These are phyloP conservation scores for Candida railenensis DNA, from an alignment of 805 yeast species.

Conservation along the genomic window DNA sequence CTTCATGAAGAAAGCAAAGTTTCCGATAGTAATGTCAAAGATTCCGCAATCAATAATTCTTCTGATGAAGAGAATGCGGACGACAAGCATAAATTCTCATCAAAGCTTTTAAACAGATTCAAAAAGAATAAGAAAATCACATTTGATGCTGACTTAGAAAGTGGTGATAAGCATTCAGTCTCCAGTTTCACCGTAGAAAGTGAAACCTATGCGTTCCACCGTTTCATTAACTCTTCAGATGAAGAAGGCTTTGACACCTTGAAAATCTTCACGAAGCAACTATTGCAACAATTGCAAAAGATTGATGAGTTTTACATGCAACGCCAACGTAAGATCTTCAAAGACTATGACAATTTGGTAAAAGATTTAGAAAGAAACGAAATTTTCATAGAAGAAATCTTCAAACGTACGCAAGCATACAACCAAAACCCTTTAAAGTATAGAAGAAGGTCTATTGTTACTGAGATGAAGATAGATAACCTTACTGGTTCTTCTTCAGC, in stretches of 20 bases:
- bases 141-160: not conserved
- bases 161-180: slow-evolving; percentile 8
- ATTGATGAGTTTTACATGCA: slow-evolving; percentile 51
- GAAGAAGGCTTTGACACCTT: slow-evolving; percentile 23
- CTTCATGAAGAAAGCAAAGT: not conserved
- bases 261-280: slow-evolving; percentile 45
- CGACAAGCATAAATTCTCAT: not conserved
- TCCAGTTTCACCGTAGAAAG: slow-evolving; percentile 15
- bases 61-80: not conserved
- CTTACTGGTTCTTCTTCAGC: not conserved
- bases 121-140: not conserved
- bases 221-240: slow-evolving; percentile 11
- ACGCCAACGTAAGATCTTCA: slow-evolving; percentile 47
- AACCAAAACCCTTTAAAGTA: slow-evolving; percentile 7
- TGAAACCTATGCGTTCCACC: slow-evolving; percentile 16
- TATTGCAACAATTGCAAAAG: slow-evolving; percentile 49
- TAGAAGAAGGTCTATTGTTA: not conserved
- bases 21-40: not conserved
- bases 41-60: not conserved
- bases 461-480: not conserved
- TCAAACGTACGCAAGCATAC: slow-evolving; percentile 25
- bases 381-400: slow-evolving; percentile 24
- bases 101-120: slow-evolving; percentile 2
- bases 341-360: slow-evolving; percentile 45
- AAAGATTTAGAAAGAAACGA: slow-evolving; percentile 42